These are phyloP conservation scores for Clohesyomyces aquaticus DNA, from an alignment of 495 filamentous ascomycete genomes.

Conservation along the genomic window DNA sequence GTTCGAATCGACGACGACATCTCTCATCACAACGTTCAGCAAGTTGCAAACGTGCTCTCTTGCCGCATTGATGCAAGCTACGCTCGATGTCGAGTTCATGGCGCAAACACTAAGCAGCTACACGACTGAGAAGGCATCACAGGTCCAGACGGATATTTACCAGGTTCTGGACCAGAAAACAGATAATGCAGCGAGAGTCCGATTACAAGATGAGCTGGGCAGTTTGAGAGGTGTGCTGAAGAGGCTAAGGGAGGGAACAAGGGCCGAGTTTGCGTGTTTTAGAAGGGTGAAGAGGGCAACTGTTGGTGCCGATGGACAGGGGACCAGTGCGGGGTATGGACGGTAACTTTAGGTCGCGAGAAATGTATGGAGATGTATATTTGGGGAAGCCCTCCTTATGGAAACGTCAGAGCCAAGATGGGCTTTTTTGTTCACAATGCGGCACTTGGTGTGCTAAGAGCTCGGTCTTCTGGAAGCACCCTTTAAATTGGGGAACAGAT, in stretches of 20 bases:
- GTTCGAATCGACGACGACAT: constrained; percentile 70
- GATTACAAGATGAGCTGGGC: constrained; percentile 81
- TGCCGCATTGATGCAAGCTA: constrained; percentile 90
- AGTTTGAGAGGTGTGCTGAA: constrained; percentile 87
- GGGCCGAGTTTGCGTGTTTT: constrained; percentile 70
- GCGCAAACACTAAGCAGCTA: constrained; percentile 89
- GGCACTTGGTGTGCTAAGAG: too few species aligned
- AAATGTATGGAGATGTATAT: too few species aligned
- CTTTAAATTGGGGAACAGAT: too few species aligned
- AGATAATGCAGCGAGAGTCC: constrained; percentile 76
- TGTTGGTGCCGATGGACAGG: constrained; percentile 7
- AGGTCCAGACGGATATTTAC: constrained; percentile 85
- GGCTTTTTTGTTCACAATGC: too few species aligned
- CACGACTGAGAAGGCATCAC: constrained; percentile 77
- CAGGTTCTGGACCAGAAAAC: constrained; percentile 83
- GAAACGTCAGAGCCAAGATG: too few species aligned
- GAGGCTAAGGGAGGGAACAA: constrained; percentile 76
- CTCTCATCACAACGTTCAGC: constrained; percentile 60
- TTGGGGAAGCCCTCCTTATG: too few species aligned
- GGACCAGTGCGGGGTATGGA: not conserved
- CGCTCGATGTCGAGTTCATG: constrained; percentile 94
- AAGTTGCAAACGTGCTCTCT: constrained; percentile 67
- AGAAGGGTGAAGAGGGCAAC: constrained; percentile 41
- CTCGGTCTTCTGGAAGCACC: too few species aligned
- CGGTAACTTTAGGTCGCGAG: too few species aligned